These are phyloP conservation scores for Medicago lupulina DNA, from an alignment of 306 rosid species.

Conservation along the genomic window DNA sequence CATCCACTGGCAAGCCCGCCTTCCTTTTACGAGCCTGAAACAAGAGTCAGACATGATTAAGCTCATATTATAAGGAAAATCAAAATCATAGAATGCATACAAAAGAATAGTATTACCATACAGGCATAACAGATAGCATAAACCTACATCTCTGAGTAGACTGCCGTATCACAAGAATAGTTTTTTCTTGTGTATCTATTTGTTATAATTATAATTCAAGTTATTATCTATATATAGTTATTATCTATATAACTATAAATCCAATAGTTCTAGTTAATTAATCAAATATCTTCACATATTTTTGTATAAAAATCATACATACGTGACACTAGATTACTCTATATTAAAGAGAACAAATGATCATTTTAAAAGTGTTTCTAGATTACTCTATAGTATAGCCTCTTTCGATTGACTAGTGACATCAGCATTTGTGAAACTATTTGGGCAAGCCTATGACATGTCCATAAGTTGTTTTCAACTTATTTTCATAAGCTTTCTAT, in stretches of 20 bases:
- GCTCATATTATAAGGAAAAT: not conserved
- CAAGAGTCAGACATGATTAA: not conserved
- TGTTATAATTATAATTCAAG: not conserved
- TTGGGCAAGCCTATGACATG: not conserved
- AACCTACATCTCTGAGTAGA: not conserved
- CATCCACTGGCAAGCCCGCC: slow-evolving; percentile 74
- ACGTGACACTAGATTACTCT: too few relatives aligned
- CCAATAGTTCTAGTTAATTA: not conserved
- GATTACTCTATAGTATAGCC: too few relatives aligned
- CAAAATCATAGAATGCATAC: not conserved
- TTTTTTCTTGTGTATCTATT: not conserved
- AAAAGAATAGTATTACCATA: not conserved
- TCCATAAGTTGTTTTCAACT: not conserved
- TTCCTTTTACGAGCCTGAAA: slow-evolving; percentile 90
- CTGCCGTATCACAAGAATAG: not conserved
- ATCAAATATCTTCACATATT: not conserved
- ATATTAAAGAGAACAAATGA: too few relatives aligned
- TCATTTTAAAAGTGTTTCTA: too few relatives aligned
- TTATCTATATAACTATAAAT: not conserved
- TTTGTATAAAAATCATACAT: too few relatives aligned
- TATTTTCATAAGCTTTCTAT: not conserved
- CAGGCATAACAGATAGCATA: not conserved
- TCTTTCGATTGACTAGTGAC: not conserved
- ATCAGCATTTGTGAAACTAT: not conserved
- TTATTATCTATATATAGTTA: too few relatives aligned